Evolutionary conservation across 2,329 filamentous ascomycete genomes (phyloP).

Genomic region (Phialophora verrucosa): DNA sequence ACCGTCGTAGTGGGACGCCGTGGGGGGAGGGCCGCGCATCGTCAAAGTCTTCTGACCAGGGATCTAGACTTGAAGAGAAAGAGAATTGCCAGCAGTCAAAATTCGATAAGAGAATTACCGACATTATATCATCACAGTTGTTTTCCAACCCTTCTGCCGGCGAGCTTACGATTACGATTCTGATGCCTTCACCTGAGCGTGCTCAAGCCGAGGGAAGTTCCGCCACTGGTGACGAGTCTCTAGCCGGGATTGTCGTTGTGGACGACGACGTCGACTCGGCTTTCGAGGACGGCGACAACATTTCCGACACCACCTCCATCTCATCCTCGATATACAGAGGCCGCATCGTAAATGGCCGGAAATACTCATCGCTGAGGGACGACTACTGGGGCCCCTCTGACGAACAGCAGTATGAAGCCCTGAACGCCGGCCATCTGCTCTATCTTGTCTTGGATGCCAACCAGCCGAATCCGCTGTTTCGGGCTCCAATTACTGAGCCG

Average conservation of each 20-base stretch:
- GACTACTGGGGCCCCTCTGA: conserved; percentile 33
- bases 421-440: conserved; percentile 39
- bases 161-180: neutral
- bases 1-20: neutral
- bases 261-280: conserved; percentile 26
- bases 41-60: neutral
- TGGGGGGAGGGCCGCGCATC: neutral
- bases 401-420: conserved; percentile 39
- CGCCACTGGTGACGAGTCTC: neutral
- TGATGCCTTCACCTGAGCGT: neutral
- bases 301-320: conserved; percentile 41
- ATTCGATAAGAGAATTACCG: neutral
- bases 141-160: too few relatives aligned
- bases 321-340: conserved; percentile 39
- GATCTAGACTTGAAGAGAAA: neutral
- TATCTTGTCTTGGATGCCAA: conserved; percentile 35
- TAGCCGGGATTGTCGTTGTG: neutral
- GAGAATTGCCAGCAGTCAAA: neutral
- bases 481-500: conserved; percentile 25
- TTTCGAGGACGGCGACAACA: conserved; percentile 23
- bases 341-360: conserved; percentile 40
- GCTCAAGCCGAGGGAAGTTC: neutral
- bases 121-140: neutral
- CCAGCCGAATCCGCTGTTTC: conserved; percentile 34
- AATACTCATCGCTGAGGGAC: conserved; percentile 38